Conservation (phyloP, 345 rosid genomes). For the Citrus sp. region DNA sequence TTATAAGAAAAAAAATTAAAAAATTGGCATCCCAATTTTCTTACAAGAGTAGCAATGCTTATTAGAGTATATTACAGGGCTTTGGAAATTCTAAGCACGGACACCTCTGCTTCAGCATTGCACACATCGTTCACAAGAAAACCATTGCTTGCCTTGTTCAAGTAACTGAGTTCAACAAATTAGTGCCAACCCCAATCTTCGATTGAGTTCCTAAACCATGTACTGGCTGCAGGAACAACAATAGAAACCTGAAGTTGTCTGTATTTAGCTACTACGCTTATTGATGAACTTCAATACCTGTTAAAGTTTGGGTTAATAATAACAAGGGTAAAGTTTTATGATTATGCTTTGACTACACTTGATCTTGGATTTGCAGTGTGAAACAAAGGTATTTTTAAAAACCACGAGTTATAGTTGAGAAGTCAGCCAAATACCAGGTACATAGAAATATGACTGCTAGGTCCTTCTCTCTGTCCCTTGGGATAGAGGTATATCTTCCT, state of each 20-base stretch:
- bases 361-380: constrained; percentile 17
- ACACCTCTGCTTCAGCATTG: not conserved
- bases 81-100: too few relatives aligned
- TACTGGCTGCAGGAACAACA: constrained; percentile 16
- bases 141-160: constrained; percentile 10
- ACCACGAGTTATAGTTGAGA: not conserved
- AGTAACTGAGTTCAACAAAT: constrained; percentile 16
- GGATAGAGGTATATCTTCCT: constrained; percentile 41
- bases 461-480: constrained; percentile 17
- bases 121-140: too few relatives aligned
- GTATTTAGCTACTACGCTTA: too few relatives aligned
- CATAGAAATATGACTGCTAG: constrained; percentile 24
- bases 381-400: too few relatives aligned
- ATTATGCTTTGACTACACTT: not conserved
- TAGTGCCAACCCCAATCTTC: constrained; percentile 27
- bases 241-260: too few relatives aligned
- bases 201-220: constrained; percentile 32
- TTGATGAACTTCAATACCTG: too few relatives aligned
- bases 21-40: too few relatives aligned
- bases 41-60: too few relatives aligned
- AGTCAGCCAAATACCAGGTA: constrained; percentile 28
- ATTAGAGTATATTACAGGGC: too few relatives aligned
- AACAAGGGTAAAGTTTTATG: too few relatives aligned
- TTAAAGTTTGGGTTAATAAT: too few relatives aligned
- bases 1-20: too few relatives aligned